Evolutionary conservation across 1,284 basidiomycete genomes (phyloP).

Genomic region (Ustanciosporium gigantosporum): DNA sequence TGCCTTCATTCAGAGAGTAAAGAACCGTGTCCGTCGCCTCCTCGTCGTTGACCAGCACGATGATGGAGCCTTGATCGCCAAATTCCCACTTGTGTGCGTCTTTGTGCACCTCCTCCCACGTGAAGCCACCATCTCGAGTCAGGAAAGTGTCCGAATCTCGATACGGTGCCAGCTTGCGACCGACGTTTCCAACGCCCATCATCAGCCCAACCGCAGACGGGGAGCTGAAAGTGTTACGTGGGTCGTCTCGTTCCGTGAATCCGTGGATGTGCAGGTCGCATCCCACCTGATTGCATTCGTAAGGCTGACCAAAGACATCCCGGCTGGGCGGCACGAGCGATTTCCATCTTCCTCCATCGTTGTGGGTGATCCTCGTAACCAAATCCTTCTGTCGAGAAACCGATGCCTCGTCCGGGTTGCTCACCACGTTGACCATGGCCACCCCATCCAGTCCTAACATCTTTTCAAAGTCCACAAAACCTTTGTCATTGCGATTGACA

Average conservation of each 20-base stretch:
- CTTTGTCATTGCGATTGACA: conserved; percentile 82
- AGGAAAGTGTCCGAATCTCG: conserved; percentile 91
- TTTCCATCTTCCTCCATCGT: conserved; percentile 94
- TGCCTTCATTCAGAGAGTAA: conserved; percentile 86
- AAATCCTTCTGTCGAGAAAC: conserved; percentile 77
- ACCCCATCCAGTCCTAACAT: conserved; percentile 94
- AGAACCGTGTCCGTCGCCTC: conserved; percentile 84
- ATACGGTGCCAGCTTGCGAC: conserved; percentile 78
- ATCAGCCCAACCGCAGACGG: conserved; percentile 89
- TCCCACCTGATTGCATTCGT: conserved; percentile 74
- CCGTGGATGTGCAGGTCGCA: conserved; percentile 91
- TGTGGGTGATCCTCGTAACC: conserved; percentile 89
- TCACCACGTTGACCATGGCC: conserved; percentile 85
- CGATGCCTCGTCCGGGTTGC: conserved; percentile 76
- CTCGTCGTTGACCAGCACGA: conserved; percentile 93
- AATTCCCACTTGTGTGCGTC: conserved; percentile 98
- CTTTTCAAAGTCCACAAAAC: conserved; percentile 98
- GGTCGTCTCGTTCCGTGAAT: conserved; percentile 88
- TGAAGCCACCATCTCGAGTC: conserved; percentile 92
- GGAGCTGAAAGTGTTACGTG: conserved; percentile 86
- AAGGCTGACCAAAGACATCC: conserved; percentile 78
- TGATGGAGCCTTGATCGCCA: conserved; percentile 90
- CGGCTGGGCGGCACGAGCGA: conserved; percentile 72
- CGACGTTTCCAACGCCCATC: conserved; percentile 97
- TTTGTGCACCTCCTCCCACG: conserved; percentile 97